A percentile compares a stretch with the other conserved stretches of the same genome.
Evolutionary conservation across 768 basidiomycete species (phyloP).

Genomic region (Lentinula raphanica): DNA sequence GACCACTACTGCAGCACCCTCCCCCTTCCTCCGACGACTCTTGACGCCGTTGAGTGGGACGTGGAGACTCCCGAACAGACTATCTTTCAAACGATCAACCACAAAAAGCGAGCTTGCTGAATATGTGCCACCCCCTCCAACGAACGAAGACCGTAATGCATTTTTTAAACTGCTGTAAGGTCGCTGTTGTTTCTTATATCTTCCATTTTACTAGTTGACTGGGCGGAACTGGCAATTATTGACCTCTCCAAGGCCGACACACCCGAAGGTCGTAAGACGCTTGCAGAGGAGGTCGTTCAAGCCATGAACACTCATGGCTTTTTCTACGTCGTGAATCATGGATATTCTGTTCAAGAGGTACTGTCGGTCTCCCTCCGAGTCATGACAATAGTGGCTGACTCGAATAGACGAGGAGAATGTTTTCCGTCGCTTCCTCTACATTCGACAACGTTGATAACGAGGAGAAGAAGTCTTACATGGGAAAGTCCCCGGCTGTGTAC

Average conservation of each 20-base stretch:
- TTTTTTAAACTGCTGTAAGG: not conserved
- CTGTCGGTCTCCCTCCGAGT: not conserved
- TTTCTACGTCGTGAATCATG: slow-evolving; percentile 46
- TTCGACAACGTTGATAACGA: slow-evolving; percentile 34
- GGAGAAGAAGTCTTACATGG: slow-evolving; percentile 39
- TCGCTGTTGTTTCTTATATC: slow-evolving; percentile 14
- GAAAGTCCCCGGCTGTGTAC: slow-evolving; percentile 41
- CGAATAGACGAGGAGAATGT: slow-evolving; percentile 38
- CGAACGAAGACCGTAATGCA: slow-evolving; percentile 4
- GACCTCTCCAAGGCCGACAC: slow-evolving; percentile 40
- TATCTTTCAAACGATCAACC: not conserved
- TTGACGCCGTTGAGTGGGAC: not conserved
- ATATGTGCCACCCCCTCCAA: slow-evolving; percentile 7
- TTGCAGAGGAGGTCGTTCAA: slow-evolving; percentile 37
- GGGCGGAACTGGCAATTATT: slow-evolving; percentile 47
- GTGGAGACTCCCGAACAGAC: not conserved
- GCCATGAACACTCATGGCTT: slow-evolving; percentile 43
- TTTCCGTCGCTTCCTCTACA: slow-evolving; percentile 43
- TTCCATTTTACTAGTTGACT: slow-evolving; percentile 29
- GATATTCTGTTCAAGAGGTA: slow-evolving; percentile 25
- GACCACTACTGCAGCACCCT: not conserved
- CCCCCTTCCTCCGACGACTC: not conserved
- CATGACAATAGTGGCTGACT: not conserved
- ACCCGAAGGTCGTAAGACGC: slow-evolving; percentile 28
- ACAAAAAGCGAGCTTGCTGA: not conserved